Evolutionary conservation across 257 asterid genomes (phyloP).

Genomic region (Nicotiana otophora): DNA sequence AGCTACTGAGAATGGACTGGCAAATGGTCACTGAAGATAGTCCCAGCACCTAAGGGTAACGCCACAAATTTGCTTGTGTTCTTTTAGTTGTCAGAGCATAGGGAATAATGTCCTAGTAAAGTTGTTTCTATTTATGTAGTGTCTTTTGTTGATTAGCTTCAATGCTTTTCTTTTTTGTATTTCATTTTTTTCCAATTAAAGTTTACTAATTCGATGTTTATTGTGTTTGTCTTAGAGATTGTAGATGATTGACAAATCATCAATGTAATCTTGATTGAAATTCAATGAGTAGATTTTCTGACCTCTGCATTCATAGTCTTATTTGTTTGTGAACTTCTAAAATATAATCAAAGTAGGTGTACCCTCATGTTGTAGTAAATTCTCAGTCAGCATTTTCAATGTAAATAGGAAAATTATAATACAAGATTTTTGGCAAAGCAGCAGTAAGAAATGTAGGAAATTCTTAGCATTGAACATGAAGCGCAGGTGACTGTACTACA

Average conservation of each 20-base stretch:
- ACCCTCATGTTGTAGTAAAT: background rate
- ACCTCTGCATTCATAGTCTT: background rate
- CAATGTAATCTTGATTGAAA: background rate
- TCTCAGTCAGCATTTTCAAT: no score
- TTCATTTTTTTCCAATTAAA: background rate
- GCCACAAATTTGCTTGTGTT: conserved; percentile 20
- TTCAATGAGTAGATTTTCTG: background rate
- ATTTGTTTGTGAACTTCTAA: background rate
- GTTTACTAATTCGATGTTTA: background rate
- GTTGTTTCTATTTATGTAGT: background rate
- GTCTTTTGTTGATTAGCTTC: background rate
- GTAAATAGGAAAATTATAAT: no score
- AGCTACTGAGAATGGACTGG: conserved; percentile 48
- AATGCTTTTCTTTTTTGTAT: background rate
- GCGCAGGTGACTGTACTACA: no score
- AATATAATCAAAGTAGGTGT: background rate
- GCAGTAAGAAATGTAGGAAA: no score
- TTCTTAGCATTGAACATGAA: no score
- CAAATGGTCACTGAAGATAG: conserved; percentile 66
- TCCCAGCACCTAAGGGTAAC: background rate
- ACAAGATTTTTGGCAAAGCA: no score
- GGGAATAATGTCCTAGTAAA: conserved; percentile 9
- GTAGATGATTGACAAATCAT: background rate
- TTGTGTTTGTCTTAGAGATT: background rate
- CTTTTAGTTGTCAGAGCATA: conserved; percentile 20